Conservation (phyloP, 2,329 filamentous ascomycete species). For the Stagonosporopsis vannaccii region DNA sequence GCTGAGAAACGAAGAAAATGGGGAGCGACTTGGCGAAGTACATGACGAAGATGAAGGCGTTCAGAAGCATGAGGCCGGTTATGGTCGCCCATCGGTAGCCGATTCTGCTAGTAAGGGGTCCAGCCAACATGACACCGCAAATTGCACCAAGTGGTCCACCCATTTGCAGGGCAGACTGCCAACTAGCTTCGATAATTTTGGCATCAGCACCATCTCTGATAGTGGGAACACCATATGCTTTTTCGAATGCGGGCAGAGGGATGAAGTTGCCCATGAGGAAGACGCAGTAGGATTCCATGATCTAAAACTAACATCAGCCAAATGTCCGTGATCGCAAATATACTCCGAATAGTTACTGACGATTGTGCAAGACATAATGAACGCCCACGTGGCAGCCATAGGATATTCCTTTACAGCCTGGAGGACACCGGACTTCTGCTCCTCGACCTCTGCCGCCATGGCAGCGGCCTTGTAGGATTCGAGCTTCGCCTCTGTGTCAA, state of each 20-base stretch:
- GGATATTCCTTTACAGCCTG: constrained; percentile 61
- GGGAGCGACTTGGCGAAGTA: constrained; percentile 62
- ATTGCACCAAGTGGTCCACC: constrained; percentile 66
- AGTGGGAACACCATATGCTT: constrained; percentile 56
- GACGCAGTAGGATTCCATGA: constrained; percentile 71
- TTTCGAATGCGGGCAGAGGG: constrained; percentile 57
- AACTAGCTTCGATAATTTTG: constrained; percentile 58
- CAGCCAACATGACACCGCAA: constrained; percentile 66
- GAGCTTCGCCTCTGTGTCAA: constrained; percentile 46
- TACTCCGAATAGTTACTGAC: constrained; percentile 46
- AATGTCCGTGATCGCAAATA: constrained; percentile 16
- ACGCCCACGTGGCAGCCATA: constrained; percentile 62
- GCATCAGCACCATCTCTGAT: constrained; percentile 23
- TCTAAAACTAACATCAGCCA: constrained; percentile 51
- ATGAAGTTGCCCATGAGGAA: constrained; percentile 69
- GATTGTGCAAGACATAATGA: constrained; percentile 64
- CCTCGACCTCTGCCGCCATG: constrained; percentile 64
- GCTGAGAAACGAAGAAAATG: constrained; percentile 61
- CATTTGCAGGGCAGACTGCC: constrained; percentile 66
- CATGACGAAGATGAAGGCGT: constrained; percentile 66
- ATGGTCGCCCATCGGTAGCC: constrained; percentile 68
- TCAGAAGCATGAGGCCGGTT: constrained; percentile 63
- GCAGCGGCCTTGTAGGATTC: constrained; percentile 60
- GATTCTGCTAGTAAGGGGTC: constrained; percentile 65
- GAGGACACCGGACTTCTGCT: constrained; percentile 60